Conservation (phyloP, 352 stramenopile genomes). For the Globisporangium uncinulatum region DNA sequence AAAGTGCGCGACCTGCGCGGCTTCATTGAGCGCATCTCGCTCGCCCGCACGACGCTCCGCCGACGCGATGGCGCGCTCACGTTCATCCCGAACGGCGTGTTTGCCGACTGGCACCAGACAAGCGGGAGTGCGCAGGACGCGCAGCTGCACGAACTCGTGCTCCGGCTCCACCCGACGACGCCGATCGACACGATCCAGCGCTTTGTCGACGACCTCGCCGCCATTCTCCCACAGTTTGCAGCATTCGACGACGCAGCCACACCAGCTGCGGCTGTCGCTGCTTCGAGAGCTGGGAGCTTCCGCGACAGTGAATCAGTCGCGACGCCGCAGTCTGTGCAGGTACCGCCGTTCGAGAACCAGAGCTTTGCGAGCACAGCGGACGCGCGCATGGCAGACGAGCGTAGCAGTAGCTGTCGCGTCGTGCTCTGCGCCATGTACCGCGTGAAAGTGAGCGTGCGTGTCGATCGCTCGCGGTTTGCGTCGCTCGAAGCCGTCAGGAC, state of each 20-base stretch:
- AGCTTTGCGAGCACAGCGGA: constrained; percentile 24
- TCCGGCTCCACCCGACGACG: constrained; percentile 38
- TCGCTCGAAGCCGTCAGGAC: constrained; percentile 57
- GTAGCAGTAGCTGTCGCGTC: constrained; percentile 22
- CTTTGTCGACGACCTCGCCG: constrained; percentile 32
- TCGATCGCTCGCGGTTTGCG: constrained; percentile 45
- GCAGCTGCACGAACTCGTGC: constrained; percentile 42
- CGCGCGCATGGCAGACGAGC: constrained; percentile 17
- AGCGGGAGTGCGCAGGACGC: constrained; percentile 45
- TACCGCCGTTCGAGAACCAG: constrained; percentile 16
- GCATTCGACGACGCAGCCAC: constrained; percentile 10
- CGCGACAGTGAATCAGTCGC: constrained; percentile 9
- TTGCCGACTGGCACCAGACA: constrained; percentile 69
- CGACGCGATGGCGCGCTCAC: constrained; percentile 56
- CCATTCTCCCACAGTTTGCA: constrained; percentile 28
- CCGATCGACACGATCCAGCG: constrained; percentile 34
- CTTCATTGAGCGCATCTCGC: constrained; percentile 73
- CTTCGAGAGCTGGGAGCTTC: constrained; percentile 8
- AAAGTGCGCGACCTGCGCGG: constrained; percentile 40
- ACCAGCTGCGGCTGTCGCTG: background rate
- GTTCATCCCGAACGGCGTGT: constrained; percentile 78
- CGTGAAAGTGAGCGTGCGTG: constrained; percentile 53
- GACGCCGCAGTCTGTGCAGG: constrained; percentile 18
- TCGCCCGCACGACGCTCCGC: constrained; percentile 67
- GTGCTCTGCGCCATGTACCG: constrained; percentile 50